These are phyloP conservation scores for Aspergillus hiratsukae DNA, from an alignment of 2,329 filamentous ascomycete genomes.

Conservation along the genomic window DNA sequence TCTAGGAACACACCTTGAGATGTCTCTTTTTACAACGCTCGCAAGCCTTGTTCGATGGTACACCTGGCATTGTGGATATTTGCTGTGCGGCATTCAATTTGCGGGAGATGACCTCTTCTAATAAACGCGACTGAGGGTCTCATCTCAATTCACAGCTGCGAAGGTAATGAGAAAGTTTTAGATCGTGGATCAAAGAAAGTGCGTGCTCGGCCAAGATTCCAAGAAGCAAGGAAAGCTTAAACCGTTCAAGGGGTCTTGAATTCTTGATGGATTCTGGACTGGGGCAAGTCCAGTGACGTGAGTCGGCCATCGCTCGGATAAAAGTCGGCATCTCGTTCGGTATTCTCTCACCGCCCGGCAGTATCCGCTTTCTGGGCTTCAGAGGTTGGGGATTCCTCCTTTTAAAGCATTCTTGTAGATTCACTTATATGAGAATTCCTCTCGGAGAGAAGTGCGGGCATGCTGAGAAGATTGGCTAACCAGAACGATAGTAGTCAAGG, in stretches of 20 bases:
- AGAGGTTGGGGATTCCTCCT: background rate
- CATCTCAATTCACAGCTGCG: constrained; percentile 1
- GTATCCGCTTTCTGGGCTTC: background rate
- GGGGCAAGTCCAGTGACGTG: background rate
- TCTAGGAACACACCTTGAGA: constrained; percentile 27
- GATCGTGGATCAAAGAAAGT: background rate
- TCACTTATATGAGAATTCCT: background rate
- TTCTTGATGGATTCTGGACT: background rate
- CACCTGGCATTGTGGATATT: constrained; percentile 30
- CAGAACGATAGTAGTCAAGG: background rate
- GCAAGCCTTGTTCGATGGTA: constrained; percentile 38
- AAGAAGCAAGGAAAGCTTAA: background rate
- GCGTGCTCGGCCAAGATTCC: background rate
- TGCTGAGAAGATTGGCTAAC: background rate
- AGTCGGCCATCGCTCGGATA: background rate
- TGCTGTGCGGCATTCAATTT: background rate
- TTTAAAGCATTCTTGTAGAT: background rate
- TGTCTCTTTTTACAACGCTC: constrained; percentile 39
- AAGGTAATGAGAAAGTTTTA: background rate
- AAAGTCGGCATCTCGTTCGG: background rate
- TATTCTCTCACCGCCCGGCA: background rate
- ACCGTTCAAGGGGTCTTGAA: background rate
- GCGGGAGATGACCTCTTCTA: background rate
- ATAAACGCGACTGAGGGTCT: background rate
- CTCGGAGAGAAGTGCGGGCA: background rate